Conservation (phyloP, 441 rosid genomes). For the Gossypium trilobum region DNA sequence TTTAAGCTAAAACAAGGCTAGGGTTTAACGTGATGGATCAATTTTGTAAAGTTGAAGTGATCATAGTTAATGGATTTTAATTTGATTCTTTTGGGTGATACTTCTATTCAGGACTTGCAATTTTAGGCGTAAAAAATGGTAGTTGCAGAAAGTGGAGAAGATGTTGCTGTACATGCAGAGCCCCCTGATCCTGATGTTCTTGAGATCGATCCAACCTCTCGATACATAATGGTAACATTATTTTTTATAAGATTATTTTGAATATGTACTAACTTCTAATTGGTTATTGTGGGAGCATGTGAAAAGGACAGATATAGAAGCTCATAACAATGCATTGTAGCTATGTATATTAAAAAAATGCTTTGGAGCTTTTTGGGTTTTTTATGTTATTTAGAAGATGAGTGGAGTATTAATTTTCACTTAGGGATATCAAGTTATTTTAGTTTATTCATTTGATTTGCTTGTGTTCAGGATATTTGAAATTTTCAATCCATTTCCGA, state of each 20-base stretch:
- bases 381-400: not conserved
- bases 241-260: not conserved
- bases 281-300: slow-evolving; percentile 10
- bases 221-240: slow-evolving; percentile 51
- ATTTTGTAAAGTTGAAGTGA: not conserved
- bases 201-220: slow-evolving; percentile 66
- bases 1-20: not conserved
- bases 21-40: not conserved
- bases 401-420: not conserved
- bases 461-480: not conserved
- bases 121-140: slow-evolving; percentile 1
- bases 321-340: not conserved
- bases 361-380: not conserved
- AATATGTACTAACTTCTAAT: not conserved
- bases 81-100: not conserved
- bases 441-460: not conserved
- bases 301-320: not conserved
- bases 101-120: not conserved
- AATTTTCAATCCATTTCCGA: not conserved
- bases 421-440: not conserved
- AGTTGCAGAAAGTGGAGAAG: slow-evolving; percentile 43
- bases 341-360: not conserved
- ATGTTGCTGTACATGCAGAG: slow-evolving; percentile 39
- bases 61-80: not conserved
- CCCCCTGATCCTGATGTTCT: slow-evolving; percentile 67